Evolutionary conservation across 306 rosid species (phyloP).

Genomic region (Astragalus membranaceus): DNA sequence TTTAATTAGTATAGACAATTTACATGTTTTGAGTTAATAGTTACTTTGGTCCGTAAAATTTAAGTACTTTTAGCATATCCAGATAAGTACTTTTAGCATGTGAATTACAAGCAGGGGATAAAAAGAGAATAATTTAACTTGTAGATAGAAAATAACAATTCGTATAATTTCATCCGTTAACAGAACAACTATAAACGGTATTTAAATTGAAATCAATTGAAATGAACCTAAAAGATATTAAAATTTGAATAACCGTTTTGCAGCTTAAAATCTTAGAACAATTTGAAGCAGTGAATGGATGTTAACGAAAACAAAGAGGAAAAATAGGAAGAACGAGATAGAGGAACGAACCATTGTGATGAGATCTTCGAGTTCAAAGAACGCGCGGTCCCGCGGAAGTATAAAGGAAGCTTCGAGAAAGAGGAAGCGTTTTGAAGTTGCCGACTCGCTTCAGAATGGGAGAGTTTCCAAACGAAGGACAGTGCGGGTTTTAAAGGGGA

Average conservation of each 20-base stretch:
- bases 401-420: neutral
- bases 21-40: no score
- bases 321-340: neutral
- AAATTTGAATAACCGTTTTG: neutral
- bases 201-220: no score
- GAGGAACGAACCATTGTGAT: neutral
- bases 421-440: neutral
- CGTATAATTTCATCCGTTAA: neutral
- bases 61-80: no score
- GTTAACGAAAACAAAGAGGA: neutral
- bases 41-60: no score
- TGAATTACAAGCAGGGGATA: neutral
- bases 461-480: neutral
- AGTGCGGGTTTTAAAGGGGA: neutral
- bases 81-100: neutral
- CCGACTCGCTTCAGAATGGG: neutral
- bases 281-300: neutral
- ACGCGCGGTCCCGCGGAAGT: neutral
- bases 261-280: neutral
- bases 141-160: neutral
- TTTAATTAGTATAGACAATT: no score
- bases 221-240: no score
- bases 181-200: neutral
- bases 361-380: neutral
- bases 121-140: no score